Conservation (phyloP, 106 monocot species). For the Allium cepa region DNA sequence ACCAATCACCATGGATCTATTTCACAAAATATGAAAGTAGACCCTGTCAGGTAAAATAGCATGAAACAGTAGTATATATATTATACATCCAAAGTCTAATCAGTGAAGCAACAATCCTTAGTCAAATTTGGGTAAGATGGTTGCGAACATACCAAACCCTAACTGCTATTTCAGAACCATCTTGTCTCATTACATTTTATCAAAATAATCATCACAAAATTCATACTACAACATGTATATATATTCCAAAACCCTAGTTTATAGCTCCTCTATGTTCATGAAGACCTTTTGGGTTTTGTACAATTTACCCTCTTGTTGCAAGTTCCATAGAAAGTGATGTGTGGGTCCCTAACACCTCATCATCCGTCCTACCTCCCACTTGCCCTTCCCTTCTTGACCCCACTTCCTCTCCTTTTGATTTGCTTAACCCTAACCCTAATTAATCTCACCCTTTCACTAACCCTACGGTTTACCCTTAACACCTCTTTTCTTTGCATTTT, state of each 20-base stretch:
- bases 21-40: no score
- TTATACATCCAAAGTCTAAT: neutral
- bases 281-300: neutral
- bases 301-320: no score
- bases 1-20: no score
- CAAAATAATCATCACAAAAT: neutral
- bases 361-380: slow-evolving; percentile 4
- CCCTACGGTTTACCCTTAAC: slow-evolving; percentile 9
- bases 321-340: neutral
- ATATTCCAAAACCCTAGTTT: neutral
- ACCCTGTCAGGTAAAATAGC: no score
- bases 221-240: neutral
- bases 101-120: neutral
- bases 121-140: neutral
- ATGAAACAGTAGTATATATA: no score
- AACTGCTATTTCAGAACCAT: neutral
- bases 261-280: neutral
- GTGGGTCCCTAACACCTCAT: slow-evolving; percentile 9
- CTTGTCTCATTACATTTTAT: neutral
- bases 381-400: neutral
- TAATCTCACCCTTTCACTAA: slow-evolving; percentile 2
- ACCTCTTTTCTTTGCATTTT: neutral
- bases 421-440: slow-evolving; percentile 8
- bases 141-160: slow-evolving; percentile 2
- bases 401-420: neutral